Percentiles rank a stretch among this genome's conserved stretches.
Evolutionary conservation across 345 rosid genomes (phyloP).

Genomic region (Combretum micranthum): DNA sequence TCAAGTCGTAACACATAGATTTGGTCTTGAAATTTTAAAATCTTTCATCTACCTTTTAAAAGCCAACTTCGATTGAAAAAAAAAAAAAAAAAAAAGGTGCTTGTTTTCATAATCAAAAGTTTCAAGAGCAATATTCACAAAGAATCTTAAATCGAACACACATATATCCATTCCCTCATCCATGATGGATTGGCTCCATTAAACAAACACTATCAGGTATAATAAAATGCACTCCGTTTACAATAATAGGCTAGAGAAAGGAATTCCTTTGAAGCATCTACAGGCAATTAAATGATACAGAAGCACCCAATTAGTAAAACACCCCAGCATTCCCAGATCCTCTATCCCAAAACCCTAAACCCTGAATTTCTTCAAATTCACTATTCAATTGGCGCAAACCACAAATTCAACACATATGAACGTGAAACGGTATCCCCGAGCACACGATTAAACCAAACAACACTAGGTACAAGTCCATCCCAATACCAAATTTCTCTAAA

Average conservation of each 20-base stretch:
- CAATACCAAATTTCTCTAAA: too few species aligned
- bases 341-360: constrained; percentile 6
- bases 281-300: not conserved
- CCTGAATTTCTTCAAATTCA: not conserved
- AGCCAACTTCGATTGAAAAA: not conserved
- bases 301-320: not conserved
- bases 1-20: too few species aligned
- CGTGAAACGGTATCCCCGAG: too few species aligned
- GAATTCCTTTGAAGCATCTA: too few species aligned
- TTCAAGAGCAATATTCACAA: not conserved
- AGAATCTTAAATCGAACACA: not conserved
- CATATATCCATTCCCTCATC: not conserved
- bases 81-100: not conserved
- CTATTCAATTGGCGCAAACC: not conserved
- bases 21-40: too few species aligned
- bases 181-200: not conserved
- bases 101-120: not conserved
- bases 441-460: too few species aligned
- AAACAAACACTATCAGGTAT: too few species aligned
- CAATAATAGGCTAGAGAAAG: not conserved
- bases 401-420: too few species aligned
- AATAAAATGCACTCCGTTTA: not conserved
- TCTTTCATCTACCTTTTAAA: not conserved
- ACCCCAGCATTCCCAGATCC: not conserved
- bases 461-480: too few species aligned